Conservation (phyloP, 371 early-diverging fungal genomes). For the Saksenaea vasiformis region DNA sequence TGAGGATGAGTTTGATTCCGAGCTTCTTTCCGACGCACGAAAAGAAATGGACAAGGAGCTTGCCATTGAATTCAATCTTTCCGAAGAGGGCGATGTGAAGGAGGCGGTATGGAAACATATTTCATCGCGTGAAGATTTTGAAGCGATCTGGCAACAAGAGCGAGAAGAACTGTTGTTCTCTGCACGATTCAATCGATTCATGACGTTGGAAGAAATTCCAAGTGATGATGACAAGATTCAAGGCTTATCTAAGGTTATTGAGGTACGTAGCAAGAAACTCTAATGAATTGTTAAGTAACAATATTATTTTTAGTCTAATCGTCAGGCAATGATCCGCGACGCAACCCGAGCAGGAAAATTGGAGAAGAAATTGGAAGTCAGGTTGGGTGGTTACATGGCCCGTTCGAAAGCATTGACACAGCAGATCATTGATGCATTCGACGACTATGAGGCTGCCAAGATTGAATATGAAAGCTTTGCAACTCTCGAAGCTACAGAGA, state of each 20-base stretch:
- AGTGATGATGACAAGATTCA: conserved; percentile 45
- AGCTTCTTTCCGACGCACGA: conserved; percentile 40
- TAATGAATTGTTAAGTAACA: not conserved
- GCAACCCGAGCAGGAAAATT: conserved; percentile 78
- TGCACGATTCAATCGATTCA: conserved; percentile 39
- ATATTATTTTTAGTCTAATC: conserved; percentile 46
- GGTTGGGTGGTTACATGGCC: conserved; percentile 79
- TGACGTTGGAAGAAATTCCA: conserved; percentile 39
- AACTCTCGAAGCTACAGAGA: conserved; percentile 56
- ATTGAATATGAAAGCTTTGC: conserved; percentile 70
- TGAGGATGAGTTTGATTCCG: conserved; percentile 56
- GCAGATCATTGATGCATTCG: conserved; percentile 61
- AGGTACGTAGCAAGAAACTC: conserved; percentile 24
- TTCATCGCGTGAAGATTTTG: conserved; percentile 33
- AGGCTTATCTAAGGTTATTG: conserved; percentile 44
- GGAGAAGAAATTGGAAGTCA: conserved; percentile 82
- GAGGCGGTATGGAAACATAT: conserved; percentile 42
- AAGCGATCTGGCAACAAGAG: conserved; percentile 38
- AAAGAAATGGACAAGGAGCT: conserved; percentile 47
- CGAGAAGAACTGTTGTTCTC: conserved; percentile 48
- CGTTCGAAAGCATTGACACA: conserved; percentile 64
- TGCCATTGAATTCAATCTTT: conserved; percentile 19
- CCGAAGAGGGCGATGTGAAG: conserved; percentile 27
- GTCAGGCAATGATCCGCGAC: conserved; percentile 77
- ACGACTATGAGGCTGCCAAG: conserved; percentile 64